Conservation (phyloP, 1,139 yeast species). For the Pneumocystis canis region DNA sequence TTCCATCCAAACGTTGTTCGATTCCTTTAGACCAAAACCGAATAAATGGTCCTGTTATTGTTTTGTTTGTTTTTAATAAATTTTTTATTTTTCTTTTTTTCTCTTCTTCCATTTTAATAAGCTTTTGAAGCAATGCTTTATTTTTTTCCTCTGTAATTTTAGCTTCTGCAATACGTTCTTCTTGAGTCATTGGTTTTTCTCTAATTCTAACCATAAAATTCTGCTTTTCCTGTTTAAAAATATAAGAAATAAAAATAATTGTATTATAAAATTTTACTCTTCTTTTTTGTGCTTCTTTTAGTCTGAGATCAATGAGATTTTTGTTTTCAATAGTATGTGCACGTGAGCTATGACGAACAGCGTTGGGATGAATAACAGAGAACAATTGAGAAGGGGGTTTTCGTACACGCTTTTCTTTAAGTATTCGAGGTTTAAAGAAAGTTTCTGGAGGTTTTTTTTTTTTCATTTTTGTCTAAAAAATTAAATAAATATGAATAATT, state of each 20-base stretch:
- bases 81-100: slow-evolving; percentile 32
- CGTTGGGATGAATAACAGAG: slow-evolving; percentile 19
- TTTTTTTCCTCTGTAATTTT: slow-evolving; percentile 70
- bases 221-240: slow-evolving; percentile 23
- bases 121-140: slow-evolving; percentile 53
- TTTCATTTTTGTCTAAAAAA: neutral
- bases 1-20: neutral
- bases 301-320: slow-evolving; percentile 56
- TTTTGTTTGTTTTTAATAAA: neutral
- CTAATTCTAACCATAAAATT: slow-evolving; percentile 12
- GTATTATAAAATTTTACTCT: slow-evolving; percentile 29
- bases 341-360: slow-evolving; percentile 65
- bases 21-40: neutral
- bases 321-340: slow-evolving; percentile 67
- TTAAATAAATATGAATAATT: neutral
- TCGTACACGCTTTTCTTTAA: too few species aligned
- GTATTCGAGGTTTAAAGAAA: slow-evolving; percentile 8
- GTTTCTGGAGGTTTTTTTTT: slow-evolving; percentile 6
- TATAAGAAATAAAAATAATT: neutral
- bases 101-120: slow-evolving; percentile 70
- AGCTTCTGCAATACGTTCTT: slow-evolving; percentile 73
- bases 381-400: neutral
- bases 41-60: neutral
- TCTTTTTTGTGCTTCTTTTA: slow-evolving; percentile 56
- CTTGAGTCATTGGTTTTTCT: slow-evolving; percentile 51